phyloP scores from a whole-genome alignment of 371 early-diverging fungal genomes.

The Batrachochytrium dendrobatidis region DNA sequence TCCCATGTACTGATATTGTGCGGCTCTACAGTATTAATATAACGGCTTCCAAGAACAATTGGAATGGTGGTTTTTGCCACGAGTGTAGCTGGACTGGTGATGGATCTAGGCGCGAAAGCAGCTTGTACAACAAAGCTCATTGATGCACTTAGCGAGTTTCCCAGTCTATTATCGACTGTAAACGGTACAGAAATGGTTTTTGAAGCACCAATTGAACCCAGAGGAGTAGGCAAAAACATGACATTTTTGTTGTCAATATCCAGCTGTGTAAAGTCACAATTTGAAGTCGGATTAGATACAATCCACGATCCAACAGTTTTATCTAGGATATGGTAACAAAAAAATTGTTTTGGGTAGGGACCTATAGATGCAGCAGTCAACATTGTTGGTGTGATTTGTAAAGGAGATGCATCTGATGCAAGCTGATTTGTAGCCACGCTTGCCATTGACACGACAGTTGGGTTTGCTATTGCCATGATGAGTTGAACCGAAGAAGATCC shows the following conservation, averaged over 20 bases:
- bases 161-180: neutral
- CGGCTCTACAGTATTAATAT: neutral
- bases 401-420: neutral
- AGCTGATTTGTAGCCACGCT: neutral
- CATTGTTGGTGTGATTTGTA: neutral
- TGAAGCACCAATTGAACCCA: neutral
- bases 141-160: neutral
- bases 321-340: neutral
- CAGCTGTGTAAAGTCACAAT: neutral
- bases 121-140: neutral
- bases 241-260: neutral
- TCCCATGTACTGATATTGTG: slow-evolving; percentile 14
- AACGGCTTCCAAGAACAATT: neutral
- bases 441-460: neutral
- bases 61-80: neutral
- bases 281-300: neutral
- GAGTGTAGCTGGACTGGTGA: neutral
- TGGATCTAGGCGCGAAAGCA: neutral
- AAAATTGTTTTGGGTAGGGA: neutral
- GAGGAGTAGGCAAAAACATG: neutral
- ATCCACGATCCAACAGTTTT: neutral
- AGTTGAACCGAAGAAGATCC: neutral
- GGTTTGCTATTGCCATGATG: neutral
- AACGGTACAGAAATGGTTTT: neutral
- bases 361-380: neutral